Evolutionary conservation across 2,329 filamentous ascomycete species (phyloP).

Genomic region (Exutisphaerella laricina): DNA sequence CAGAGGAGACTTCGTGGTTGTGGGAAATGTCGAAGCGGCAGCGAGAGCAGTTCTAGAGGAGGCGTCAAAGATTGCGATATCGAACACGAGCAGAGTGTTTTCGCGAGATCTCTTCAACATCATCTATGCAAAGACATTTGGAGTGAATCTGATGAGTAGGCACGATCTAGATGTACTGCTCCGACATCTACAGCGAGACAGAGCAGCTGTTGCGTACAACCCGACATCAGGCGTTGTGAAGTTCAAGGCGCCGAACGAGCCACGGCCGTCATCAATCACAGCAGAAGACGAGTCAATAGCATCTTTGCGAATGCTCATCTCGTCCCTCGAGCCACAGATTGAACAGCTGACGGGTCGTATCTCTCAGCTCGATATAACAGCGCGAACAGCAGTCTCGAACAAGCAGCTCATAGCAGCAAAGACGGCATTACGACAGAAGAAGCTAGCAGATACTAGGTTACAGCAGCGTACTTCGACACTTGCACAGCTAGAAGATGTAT

Average conservation of each 20-base stretch:
- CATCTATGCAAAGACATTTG: slow-evolving; percentile 23
- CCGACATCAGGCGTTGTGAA: slow-evolving; percentile 56
- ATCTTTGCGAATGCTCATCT: slow-evolving; percentile 67
- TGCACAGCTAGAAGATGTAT: slow-evolving; percentile 75
- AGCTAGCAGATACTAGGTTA: slow-evolving; percentile 69
- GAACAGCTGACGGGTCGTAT: slow-evolving; percentile 56
- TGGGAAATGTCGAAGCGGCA: slow-evolving; percentile 56
- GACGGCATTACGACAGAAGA: slow-evolving; percentile 75
- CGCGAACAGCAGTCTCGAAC: slow-evolving; percentile 62
- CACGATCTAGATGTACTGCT: slow-evolving; percentile 46
- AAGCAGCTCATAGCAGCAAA: slow-evolving; percentile 73
- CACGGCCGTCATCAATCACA: slow-evolving; percentile 52
- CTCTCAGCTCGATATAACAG: slow-evolving; percentile 47
- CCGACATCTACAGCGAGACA: slow-evolving; percentile 48
- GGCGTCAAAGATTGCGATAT: slow-evolving; percentile 29
- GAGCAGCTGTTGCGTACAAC: slow-evolving; percentile 35
- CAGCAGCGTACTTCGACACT: slow-evolving; percentile 67
- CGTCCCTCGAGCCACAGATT: slow-evolving; percentile 61
- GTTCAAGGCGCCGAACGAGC: slow-evolving; percentile 55
- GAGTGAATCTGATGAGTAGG: slow-evolving; percentile 28
- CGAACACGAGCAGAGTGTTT: slow-evolving; percentile 33
- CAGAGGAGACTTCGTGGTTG: slow-evolving; percentile 58
- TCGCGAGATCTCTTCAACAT: slow-evolving; percentile 28
- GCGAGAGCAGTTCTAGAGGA: slow-evolving; percentile 37
- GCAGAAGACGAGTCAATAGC: slow-evolving; percentile 77